A percentile compares a stretch with the other conserved stretches of the same genome.
Conservation (phyloP, 2,329 filamentous ascomycete genomes). For the Ilyonectria mors-panacis region DNA sequence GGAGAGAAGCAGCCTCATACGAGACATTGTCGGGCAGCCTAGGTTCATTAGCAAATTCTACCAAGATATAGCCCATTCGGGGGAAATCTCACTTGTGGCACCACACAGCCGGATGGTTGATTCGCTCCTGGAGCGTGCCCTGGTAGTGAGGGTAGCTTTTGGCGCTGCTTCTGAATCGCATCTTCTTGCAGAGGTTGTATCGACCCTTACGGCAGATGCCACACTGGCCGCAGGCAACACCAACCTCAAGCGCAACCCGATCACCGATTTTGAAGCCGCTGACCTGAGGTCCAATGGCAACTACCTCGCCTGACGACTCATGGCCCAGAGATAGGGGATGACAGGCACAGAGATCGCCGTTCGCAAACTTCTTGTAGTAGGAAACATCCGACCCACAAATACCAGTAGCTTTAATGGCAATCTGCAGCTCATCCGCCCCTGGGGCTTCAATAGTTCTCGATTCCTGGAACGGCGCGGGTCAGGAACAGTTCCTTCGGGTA, state of each 20-base stretch:
- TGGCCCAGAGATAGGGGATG: slow-evolving; percentile 76
- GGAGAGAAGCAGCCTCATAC: slow-evolving; percentile 71
- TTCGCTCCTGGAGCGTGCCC: slow-evolving; percentile 73
- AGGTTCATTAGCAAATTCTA: slow-evolving; percentile 23
- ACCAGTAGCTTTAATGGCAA: slow-evolving; percentile 75
- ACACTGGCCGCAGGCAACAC: slow-evolving; percentile 68
- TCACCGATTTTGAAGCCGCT: slow-evolving; percentile 69
- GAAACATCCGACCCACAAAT: slow-evolving; percentile 80
- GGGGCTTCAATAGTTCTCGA: slow-evolving; percentile 64
- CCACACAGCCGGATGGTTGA: slow-evolving; percentile 74
- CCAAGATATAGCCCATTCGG: background rate
- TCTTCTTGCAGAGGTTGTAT: slow-evolving; percentile 74
- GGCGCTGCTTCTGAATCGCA: slow-evolving; percentile 74
- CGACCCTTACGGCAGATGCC: slow-evolving; percentile 66
- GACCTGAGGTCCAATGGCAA: slow-evolving; percentile 68
- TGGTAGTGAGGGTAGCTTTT: slow-evolving; percentile 76
- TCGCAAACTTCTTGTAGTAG: slow-evolving; percentile 81
- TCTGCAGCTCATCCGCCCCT: slow-evolving; percentile 70
- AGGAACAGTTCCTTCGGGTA: slow-evolving; percentile 37
- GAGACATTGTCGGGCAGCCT: slow-evolving; percentile 73
- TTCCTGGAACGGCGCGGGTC: slow-evolving; percentile 59
- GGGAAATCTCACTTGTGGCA: slow-evolving; percentile 68
- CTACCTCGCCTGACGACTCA: slow-evolving; percentile 72
- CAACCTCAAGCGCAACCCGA: slow-evolving; percentile 71
- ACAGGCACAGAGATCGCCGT: slow-evolving; percentile 77